Evolutionary conservation across 306 rosid genomes (phyloP).

Genomic region (Rosa persica): DNA sequence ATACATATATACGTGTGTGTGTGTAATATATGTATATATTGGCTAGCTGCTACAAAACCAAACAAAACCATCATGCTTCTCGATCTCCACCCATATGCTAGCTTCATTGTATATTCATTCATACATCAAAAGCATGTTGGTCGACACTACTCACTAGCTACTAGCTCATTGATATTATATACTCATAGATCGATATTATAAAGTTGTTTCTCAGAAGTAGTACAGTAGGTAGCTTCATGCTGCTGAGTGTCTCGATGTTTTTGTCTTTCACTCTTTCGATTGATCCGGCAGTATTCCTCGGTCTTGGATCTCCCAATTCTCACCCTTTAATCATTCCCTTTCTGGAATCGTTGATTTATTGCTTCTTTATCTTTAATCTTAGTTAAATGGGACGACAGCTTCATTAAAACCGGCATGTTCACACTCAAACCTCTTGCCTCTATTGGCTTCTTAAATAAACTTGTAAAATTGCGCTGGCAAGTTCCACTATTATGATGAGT

Average conservation of each 20-base stretch:
- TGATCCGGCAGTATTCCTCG: slow-evolving; percentile 12
- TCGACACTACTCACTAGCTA: not conserved
- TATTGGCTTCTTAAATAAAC: not conserved
- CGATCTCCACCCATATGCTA: not conserved
- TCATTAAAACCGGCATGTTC: slow-evolving; percentile 61
- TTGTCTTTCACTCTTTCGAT: slow-evolving; percentile 30
- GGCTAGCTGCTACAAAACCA: not conserved
- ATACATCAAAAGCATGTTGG: not conserved
- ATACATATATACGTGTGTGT: too few relatives aligned
- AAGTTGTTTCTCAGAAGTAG: not conserved
- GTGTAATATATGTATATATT: not conserved
- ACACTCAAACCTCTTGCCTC: slow-evolving; percentile 25
- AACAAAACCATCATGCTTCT: slow-evolving; percentile 2
- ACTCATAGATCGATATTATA: not conserved
- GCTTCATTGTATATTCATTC: not conserved
- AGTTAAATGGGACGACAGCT: slow-evolving; percentile 33
- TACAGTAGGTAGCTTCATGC: slow-evolving; percentile 2
- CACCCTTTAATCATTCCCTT: slow-evolving; percentile 32
- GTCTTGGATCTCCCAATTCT: slow-evolving; percentile 65
- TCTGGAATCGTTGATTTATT: slow-evolving; percentile 40
- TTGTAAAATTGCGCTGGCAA: not conserved
- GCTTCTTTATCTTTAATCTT: slow-evolving; percentile 12
- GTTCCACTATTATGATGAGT: not conserved
- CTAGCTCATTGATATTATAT: not conserved
- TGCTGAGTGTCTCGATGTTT: slow-evolving; percentile 30